These are phyloP conservation scores for Colletotrichum salicis DNA, from an alignment of 2,329 filamentous ascomycete genomes.

Conservation along the genomic window DNA sequence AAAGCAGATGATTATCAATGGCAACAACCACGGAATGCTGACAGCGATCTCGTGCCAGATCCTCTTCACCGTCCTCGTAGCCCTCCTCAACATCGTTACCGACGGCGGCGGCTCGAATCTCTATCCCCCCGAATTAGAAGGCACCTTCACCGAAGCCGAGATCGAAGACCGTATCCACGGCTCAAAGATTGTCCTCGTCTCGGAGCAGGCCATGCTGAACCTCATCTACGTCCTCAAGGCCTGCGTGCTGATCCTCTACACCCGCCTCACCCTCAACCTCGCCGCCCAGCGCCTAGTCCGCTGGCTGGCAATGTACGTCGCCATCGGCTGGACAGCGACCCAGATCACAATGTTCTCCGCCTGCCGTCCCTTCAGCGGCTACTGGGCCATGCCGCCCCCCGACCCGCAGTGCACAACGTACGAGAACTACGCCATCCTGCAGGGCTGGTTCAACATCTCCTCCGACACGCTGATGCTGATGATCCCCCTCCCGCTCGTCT, in stretches of 20 bases:
- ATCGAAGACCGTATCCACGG: slow-evolving; percentile 54
- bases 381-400: slow-evolving; percentile 59
- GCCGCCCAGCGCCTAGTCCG: slow-evolving; percentile 46
- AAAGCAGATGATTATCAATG: no score
- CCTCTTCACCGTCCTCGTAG: slow-evolving; percentile 19
- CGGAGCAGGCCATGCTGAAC: slow-evolving; percentile 53
- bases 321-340: slow-evolving; percentile 52
- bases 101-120: slow-evolving; percentile 45
- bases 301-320: slow-evolving; percentile 51
- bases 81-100: slow-evolving; percentile 12
- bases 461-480: slow-evolving; percentile 59
- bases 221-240: slow-evolving; percentile 48
- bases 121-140: slow-evolving; percentile 48
- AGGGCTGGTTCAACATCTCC: slow-evolving; percentile 59
- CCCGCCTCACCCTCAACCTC: slow-evolving; percentile 52
- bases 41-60: background rate
- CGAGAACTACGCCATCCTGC: slow-evolving; percentile 57
- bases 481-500: slow-evolving; percentile 58
- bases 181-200: slow-evolving; percentile 55
- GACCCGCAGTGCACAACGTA: slow-evolving; percentile 58
- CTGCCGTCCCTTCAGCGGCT: slow-evolving; percentile 56
- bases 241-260: slow-evolving; percentile 57
- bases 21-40: background rate
- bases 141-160: slow-evolving; percentile 43
- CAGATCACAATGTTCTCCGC: slow-evolving; percentile 58